Base-by-base conservation (phyloP, 2,329 filamentous ascomycete genomes). In the Fusarium brachygibbosum region DNA sequence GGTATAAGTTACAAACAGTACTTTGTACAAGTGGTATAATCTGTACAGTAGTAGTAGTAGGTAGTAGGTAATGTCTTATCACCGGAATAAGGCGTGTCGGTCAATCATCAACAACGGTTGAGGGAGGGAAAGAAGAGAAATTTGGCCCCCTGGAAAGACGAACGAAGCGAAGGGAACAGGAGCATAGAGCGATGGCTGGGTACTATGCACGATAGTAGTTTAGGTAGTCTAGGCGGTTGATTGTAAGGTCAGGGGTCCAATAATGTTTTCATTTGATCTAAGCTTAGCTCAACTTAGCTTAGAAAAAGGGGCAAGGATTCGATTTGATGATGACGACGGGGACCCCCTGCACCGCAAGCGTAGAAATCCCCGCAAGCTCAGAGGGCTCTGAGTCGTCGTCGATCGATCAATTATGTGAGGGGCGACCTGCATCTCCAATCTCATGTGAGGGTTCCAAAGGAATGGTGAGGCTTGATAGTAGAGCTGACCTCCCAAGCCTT, bases 121-220 rank as follows among this genome's bases (percentile, higher is more conserved):
- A 50, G 38, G 42, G 51, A 59, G 23, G 54, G 41, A 58, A 58
- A 63, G 69, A 52, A 51, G 51, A 52, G 46, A 56, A 68, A 48
- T 41, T 55, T 49, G 52, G 53, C 66, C 66, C 67, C 67, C 37
- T 38, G 46, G 37, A 57, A 34, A 62, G 29, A 48, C 29, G 31
- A 41, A 52, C 50, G 46, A 68, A 70, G 63, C 51, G 67, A 70
- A 60, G 63, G 50, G 54, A 70, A 58, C 42, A 62, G 50, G 49
- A 67, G 54, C 53, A 64, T 54, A 46, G 31, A 48, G 55, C 58
- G 34, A 70, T 70, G 67, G 67, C 67, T 70, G 67, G 67, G 67
- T 50, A 25, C 67, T 63, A 64, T 70, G 67, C 63, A 63, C 63
- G 23, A 64, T 68, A 59, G 23, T 38, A 23, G 48, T 50, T 50